Evolutionary conservation across 1,284 basidiomycete genomes (phyloP).

Genomic region (Naganishia sp.): DNA sequence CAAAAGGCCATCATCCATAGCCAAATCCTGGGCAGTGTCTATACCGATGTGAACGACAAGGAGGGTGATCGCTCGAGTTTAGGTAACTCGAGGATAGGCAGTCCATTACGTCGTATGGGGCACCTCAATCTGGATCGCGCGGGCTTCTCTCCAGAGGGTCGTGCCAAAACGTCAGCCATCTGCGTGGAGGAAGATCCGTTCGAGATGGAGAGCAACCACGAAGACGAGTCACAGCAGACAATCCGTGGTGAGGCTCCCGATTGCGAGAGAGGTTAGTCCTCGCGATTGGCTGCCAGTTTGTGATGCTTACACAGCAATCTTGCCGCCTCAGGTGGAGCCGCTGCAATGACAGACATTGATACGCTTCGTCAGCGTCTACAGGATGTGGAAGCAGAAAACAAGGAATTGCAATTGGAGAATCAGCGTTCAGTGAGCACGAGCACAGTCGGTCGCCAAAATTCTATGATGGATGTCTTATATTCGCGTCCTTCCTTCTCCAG

Average conservation of each 20-base stretch:
- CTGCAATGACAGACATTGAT: slow-evolving; percentile 1
- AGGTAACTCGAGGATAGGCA: neutral
- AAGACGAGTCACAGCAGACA: slow-evolving; percentile 15
- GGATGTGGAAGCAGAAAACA: slow-evolving; percentile 77
- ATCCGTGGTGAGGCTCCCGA: neutral
- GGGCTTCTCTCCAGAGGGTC: neutral
- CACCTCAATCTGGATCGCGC: neutral
- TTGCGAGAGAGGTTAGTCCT: too few species aligned
- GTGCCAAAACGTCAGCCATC: slow-evolving; percentile 1
- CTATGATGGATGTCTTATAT: neutral
- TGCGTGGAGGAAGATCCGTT: slow-evolving; percentile 11
- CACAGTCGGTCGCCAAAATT: slow-evolving; percentile 13
- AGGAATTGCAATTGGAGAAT: slow-evolving; percentile 66
- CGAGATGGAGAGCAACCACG: slow-evolving; percentile 7
- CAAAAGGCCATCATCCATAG: slow-evolving; percentile 42
- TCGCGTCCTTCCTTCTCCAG: slow-evolving; percentile 53
- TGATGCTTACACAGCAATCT: too few species aligned
- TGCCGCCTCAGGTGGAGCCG: too few species aligned
- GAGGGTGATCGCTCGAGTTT: slow-evolving; percentile 14
- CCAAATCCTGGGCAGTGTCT: slow-evolving; percentile 40
- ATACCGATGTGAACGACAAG: slow-evolving; percentile 26
- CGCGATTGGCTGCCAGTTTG: too few species aligned
- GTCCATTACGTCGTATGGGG: slow-evolving; percentile 4
- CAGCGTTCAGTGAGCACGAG: slow-evolving; percentile 69
- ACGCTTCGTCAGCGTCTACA: slow-evolving; percentile 53